Evolutionary conservation across 2,329 filamentous ascomycete species (phyloP).

Genomic region (Trichoderma atroviride): DNA sequence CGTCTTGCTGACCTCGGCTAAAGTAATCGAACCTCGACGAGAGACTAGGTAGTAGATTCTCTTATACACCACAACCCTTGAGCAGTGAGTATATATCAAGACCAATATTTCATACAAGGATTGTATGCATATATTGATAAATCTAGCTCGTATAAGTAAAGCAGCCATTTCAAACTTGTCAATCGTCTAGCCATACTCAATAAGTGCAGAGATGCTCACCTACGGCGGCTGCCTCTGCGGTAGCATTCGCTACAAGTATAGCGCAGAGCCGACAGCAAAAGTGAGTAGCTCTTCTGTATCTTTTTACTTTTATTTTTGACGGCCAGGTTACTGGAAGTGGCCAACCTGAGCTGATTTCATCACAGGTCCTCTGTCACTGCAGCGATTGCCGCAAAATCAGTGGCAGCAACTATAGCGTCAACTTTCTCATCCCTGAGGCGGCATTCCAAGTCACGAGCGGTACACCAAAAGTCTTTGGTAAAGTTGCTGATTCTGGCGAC

Average conservation of each 20-base stretch:
- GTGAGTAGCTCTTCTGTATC: not conserved
- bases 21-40: too few species aligned
- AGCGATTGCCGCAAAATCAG: slow-evolving; percentile 9
- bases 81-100: too few species aligned
- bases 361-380: slow-evolving; percentile 6
- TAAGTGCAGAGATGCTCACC: not conserved
- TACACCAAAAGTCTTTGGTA: not conserved
- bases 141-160: too few species aligned
- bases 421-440: not conserved
- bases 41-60: too few species aligned
- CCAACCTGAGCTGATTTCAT: not conserved
- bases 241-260: slow-evolving; percentile 1
- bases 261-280: not conserved
- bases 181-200: not conserved
- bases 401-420: slow-evolving; percentile 7
- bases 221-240: slow-evolving; percentile 8
- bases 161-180: not conserved
- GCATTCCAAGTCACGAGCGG: not conserved
- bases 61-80: too few species aligned
- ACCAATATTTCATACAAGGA: too few species aligned
- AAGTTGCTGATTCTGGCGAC: not conserved
- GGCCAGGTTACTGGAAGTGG: too few species aligned
- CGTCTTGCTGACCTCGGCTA: not conserved
- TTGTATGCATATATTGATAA: too few species aligned
- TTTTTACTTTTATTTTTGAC: not conserved